Evolutionary conservation across 2,329 filamentous ascomycete species (phyloP).

Genomic region (Rhexocercosporidium sp.): DNA sequence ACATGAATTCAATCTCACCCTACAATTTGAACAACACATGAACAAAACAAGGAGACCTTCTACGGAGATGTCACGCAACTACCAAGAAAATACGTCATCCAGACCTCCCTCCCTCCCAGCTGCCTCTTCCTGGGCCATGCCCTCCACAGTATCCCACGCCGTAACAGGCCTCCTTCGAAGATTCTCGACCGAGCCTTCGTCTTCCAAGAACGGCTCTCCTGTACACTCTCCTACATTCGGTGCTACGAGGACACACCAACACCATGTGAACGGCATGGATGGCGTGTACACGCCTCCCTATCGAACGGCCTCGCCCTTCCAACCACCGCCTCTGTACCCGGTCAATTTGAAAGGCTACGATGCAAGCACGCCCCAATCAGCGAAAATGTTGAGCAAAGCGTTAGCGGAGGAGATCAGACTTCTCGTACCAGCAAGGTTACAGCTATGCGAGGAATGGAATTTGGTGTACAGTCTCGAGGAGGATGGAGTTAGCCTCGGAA

Average conservation of each 20-base stretch:
- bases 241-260: slow-evolving; percentile 27
- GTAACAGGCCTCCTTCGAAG: slow-evolving; percentile 71
- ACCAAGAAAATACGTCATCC: slow-evolving; percentile 6
- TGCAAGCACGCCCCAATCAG: slow-evolving; percentile 60
- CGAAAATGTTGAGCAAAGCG: slow-evolving; percentile 70
- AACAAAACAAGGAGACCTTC: not conserved
- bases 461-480: slow-evolving; percentile 90
- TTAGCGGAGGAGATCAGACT: slow-evolving; percentile 93
- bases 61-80: slow-evolving; percentile 3
- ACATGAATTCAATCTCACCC: not conserved
- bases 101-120: slow-evolving; percentile 43
- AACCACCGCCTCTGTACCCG: slow-evolving; percentile 86
- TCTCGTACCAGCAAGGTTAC: slow-evolving; percentile 83
- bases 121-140: slow-evolving; percentile 49
- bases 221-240: slow-evolving; percentile 27
- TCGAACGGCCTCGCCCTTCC: slow-evolving; percentile 77
- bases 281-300: slow-evolving; percentile 41
- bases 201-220: slow-evolving; percentile 22
- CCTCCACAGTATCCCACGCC: slow-evolving; percentile 55
- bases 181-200: slow-evolving; percentile 57
- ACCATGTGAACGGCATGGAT: slow-evolving; percentile 30
- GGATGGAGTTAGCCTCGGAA: slow-evolving; percentile 85
- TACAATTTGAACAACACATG: not conserved
- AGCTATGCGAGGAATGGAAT: slow-evolving; percentile 86
- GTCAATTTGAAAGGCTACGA: slow-evolving; percentile 72